These are phyloP conservation scores for Teratosphaeria nubilosa DNA, from an alignment of 2,329 filamentous ascomycete genomes.

Conservation along the genomic window DNA sequence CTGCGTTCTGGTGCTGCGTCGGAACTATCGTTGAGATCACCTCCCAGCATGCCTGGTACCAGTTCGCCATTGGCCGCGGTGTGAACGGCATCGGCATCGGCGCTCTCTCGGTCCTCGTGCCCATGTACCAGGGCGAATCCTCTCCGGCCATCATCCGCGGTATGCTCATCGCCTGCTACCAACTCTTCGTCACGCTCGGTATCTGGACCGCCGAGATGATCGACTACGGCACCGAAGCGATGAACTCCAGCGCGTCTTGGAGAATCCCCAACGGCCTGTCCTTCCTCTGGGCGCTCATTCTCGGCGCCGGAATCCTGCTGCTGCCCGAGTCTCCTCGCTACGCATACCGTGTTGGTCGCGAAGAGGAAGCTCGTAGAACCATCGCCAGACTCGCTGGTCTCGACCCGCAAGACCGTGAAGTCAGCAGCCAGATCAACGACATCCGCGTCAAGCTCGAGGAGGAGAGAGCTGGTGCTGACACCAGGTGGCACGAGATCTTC, in stretches of 20 bases:
- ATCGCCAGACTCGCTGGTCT: constrained; percentile 47
- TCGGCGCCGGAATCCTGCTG: constrained; percentile 45
- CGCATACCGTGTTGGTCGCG: constrained; percentile 46
- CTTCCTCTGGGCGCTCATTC: constrained; percentile 46
- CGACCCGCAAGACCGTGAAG: constrained; percentile 42
- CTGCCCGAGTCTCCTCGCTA: constrained; percentile 49
- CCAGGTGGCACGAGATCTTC: constrained; percentile 58
- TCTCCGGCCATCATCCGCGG: constrained; percentile 55
- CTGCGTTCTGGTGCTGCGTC: constrained; percentile 52
- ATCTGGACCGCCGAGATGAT: constrained; percentile 44
- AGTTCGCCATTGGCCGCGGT: constrained; percentile 54
- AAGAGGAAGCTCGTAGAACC: constrained; percentile 41
- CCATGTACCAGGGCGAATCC: constrained; percentile 60
- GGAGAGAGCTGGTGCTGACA: constrained; percentile 37
- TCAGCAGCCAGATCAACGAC: constrained; percentile 44
- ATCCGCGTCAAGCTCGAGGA: constrained; percentile 47
- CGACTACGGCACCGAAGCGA: constrained; percentile 51
- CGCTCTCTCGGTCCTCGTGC: constrained; percentile 52
- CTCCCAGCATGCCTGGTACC: constrained; percentile 44
- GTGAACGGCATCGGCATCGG: constrained; percentile 59
- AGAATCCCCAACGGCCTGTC: constrained; percentile 52
- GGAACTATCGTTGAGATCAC: constrained; percentile 32
- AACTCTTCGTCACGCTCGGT: constrained; percentile 60
- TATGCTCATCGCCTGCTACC: constrained; percentile 54
- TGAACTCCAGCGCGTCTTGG: constrained; percentile 45